Percentiles rank a stretch among this genome's conserved stretches.
Conservation (phyloP, 1,139 yeast species). For the Candida buenavistaensis region DNA sequence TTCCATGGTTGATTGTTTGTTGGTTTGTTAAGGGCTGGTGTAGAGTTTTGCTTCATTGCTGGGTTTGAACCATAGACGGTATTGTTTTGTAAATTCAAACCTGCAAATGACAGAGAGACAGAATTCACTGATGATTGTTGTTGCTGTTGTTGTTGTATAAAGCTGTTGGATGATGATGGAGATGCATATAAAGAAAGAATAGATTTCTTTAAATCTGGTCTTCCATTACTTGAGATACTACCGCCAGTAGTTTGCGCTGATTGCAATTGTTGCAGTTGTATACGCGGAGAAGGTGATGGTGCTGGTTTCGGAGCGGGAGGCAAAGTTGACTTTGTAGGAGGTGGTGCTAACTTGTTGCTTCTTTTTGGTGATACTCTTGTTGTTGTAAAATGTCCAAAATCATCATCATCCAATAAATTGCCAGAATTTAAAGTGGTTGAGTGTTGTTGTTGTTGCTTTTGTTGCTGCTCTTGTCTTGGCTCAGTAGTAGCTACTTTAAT, state of each 20-base stretch:
- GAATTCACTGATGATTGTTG: conserved; percentile 16
- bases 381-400: conserved; percentile 43
- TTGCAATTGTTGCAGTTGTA: conserved; percentile 10
- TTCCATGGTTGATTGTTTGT: conserved; percentile 21
- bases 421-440: conserved; percentile 4
- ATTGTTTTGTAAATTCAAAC: conserved; percentile 28
- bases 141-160: conserved; percentile 21
- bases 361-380: conserved; percentile 19
- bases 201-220: conserved; percentile 80
- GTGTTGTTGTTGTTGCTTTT: conserved; percentile 2
- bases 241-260: conserved; percentile 42
- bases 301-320: conserved; percentile 6
- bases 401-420: conserved; percentile 35
- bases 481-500: conserved; percentile 16
- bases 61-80: background rate
- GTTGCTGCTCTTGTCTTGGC: conserved; percentile 12
- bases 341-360: conserved; percentile 8
- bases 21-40: conserved; percentile 7
- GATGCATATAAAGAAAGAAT: conserved; percentile 85
- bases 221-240: conserved; percentile 25
- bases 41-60: conserved; percentile 2
- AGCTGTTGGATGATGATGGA: conserved; percentile 48
- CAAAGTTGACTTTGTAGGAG: conserved; percentile 5
- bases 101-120: conserved; percentile 34
- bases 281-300: background rate